Evolutionary conservation across 768 basidiomycete species (phyloP).

Genomic region (Asterophora parasitica): DNA sequence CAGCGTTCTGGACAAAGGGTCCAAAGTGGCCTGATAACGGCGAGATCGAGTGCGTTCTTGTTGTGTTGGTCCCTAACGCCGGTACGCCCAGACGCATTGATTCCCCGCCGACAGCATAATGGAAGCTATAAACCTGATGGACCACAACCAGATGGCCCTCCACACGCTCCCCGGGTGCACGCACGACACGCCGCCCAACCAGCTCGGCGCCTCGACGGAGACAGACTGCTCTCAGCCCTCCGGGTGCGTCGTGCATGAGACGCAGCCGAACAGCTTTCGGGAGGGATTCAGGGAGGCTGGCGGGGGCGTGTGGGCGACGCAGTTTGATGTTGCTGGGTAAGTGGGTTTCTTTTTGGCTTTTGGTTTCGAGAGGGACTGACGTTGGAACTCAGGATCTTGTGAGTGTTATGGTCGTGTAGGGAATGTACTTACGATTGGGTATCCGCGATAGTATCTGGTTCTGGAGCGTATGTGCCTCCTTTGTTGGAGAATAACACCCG

Average conservation of each 20-base stretch:
- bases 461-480: constrained; percentile 34
- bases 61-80: background rate
- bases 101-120: constrained; percentile 48
- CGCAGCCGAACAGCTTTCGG: constrained; percentile 58
- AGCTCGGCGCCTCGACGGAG: constrained; percentile 48
- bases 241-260: constrained; percentile 66
- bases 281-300: constrained; percentile 60
- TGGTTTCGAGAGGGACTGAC: background rate
- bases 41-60: constrained; percentile 38
- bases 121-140: constrained; percentile 75
- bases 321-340: constrained; percentile 50
- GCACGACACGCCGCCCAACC: constrained; percentile 29
- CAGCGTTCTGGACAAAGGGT: constrained; percentile 45
- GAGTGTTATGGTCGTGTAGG: constrained; percentile 4
- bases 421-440: too few species aligned
- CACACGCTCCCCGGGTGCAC: constrained; percentile 54
- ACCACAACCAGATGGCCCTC: constrained; percentile 71
- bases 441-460: constrained; percentile 37
- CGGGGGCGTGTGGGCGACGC: constrained; percentile 75
- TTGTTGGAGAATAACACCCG: too few species aligned
- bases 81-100: constrained; percentile 9
- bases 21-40: constrained; percentile 40
- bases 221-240: constrained; percentile 52
- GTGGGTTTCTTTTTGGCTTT: constrained; percentile 1
- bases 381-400: constrained; percentile 21